phyloP scores from a whole-genome alignment of 2,329 filamentous ascomycete genomes.

The Cryphonectria carpinicola region DNA sequence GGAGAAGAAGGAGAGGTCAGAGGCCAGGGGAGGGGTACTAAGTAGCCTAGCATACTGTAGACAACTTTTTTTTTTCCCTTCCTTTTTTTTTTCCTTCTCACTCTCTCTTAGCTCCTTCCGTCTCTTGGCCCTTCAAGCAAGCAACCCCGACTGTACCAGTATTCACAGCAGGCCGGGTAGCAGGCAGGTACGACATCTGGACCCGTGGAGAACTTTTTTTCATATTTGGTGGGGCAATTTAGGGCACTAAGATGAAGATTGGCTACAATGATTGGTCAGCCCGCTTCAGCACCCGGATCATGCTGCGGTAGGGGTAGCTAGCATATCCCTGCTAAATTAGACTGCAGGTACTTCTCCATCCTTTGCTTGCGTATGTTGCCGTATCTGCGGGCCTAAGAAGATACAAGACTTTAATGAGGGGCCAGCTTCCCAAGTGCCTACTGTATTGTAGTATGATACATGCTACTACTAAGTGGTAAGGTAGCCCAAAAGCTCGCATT shows the following conservation, averaged over 20 bases:
- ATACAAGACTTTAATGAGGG: neutral
- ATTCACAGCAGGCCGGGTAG: constrained; percentile 3
- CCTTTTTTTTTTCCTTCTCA: constrained; percentile 28
- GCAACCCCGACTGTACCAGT: neutral
- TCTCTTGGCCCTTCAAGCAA: neutral
- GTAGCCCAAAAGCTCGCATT: neutral
- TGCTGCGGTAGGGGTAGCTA: neutral
- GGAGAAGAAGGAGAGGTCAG: constrained; percentile 34
- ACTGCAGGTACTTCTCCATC: neutral
- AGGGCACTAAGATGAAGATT: neutral
- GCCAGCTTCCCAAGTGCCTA: neutral
- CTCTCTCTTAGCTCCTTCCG: constrained; percentile 17
- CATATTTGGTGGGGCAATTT: constrained; percentile 10
- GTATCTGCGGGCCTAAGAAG: neutral
- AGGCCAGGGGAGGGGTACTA: constrained; percentile 27
- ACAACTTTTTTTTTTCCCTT: constrained; percentile 33
- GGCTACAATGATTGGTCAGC: constrained; percentile 22
- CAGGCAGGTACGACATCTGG: constrained; percentile 16
- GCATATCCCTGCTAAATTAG: neutral
- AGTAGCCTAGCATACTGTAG: constrained; percentile 9
- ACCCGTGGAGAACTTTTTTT: constrained; percentile 25
- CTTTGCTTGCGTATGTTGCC: neutral
- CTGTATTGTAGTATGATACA: too few species aligned
- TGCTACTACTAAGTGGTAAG: neutral
- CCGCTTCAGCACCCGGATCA: neutral